Percentiles rank a stretch among this genome's conserved stretches.
These are phyloP conservation scores for Xylaria arbuscula DNA, from an alignment of 2,329 filamentous ascomycete species.

Conservation along the genomic window DNA sequence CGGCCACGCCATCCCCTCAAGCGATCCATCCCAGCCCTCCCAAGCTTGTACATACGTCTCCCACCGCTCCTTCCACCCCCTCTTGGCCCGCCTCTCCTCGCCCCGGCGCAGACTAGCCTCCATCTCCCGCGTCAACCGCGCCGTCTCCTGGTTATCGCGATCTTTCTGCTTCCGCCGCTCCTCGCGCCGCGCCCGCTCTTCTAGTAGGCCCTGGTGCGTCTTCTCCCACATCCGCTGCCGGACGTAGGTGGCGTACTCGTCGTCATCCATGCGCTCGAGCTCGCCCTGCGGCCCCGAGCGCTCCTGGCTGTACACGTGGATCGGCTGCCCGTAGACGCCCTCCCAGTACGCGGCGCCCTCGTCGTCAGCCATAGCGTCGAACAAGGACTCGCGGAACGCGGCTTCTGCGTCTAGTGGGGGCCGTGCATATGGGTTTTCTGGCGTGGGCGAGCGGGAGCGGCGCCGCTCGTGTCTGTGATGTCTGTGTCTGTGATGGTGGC, in stretches of 20 bases:
- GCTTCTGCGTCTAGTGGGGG: constrained; percentile 71
- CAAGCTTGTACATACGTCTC: constrained; percentile 72
- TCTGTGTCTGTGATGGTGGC: constrained; percentile 43
- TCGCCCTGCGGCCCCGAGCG: constrained; percentile 60
- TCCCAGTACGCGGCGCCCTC: constrained; percentile 97
- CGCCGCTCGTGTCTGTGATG: constrained; percentile 43
- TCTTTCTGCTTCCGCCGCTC: constrained; percentile 63
- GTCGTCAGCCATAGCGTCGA: constrained; percentile 96
- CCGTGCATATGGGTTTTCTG: constrained; percentile 59
- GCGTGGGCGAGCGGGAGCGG: constrained; percentile 57
- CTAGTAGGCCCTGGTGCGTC: constrained; percentile 83
- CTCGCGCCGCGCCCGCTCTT: constrained; percentile 75
- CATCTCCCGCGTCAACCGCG: constrained; percentile 69
- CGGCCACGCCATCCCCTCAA: constrained; percentile 73
- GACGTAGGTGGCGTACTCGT: constrained; percentile 90
- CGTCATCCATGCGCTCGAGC: constrained; percentile 88
- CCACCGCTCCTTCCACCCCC: constrained; percentile 71
- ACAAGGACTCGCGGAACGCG: constrained; percentile 92
- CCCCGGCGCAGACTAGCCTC: constrained; percentile 75
- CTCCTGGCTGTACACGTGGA: constrained; percentile 78
- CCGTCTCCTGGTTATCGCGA: constrained; percentile 51
- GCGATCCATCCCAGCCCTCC: constrained; percentile 62
- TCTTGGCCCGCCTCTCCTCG: constrained; percentile 68
- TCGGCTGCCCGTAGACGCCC: constrained; percentile 93
- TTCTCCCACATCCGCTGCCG: constrained; percentile 95